Conservation (phyloP, 176 grass and related monocot genomes). For the Aegilops umbellulata region DNA sequence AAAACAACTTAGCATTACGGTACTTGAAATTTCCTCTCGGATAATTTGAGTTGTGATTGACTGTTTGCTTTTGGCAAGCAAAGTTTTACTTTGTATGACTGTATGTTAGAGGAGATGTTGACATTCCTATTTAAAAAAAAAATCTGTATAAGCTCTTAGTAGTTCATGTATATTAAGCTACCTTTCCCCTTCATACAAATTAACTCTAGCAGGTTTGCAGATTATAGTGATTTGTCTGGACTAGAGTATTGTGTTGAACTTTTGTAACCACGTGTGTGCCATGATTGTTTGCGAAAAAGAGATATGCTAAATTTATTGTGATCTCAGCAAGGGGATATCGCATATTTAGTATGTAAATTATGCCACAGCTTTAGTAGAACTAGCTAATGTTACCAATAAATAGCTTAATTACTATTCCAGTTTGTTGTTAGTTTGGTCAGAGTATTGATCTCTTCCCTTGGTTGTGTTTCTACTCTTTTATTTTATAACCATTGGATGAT, state of each 20-base stretch:
- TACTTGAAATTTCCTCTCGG: background rate
- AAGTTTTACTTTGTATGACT: too few species aligned
- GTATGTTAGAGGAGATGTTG: background rate
- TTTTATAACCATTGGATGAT: background rate
- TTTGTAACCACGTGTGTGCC: background rate
- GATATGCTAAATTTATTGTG: constrained; percentile 1
- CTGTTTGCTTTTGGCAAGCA: constrained; percentile 1
- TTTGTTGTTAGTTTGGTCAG: background rate
- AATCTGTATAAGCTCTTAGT: background rate
- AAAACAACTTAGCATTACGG: background rate
- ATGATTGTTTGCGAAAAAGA: constrained; percentile 23
- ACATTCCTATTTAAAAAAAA: background rate
- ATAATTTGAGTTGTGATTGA: background rate
- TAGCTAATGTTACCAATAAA: constrained; percentile 25
- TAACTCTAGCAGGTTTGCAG: background rate
- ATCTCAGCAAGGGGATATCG: background rate
- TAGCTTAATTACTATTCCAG: background rate
- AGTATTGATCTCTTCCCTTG: background rate
- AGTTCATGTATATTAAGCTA: constrained; percentile 18
- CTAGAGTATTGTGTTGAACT: background rate
- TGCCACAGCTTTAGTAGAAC: background rate
- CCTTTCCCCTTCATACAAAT: background rate
- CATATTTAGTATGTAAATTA: background rate
- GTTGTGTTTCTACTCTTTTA: background rate
- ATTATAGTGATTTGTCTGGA: constrained; percentile 7